Percentiles rank a stretch among this genome's conserved stretches.
These are phyloP conservation scores for Eucalyptus marginata DNA, from an alignment of 345 rosid species.

Conservation along the genomic window DNA sequence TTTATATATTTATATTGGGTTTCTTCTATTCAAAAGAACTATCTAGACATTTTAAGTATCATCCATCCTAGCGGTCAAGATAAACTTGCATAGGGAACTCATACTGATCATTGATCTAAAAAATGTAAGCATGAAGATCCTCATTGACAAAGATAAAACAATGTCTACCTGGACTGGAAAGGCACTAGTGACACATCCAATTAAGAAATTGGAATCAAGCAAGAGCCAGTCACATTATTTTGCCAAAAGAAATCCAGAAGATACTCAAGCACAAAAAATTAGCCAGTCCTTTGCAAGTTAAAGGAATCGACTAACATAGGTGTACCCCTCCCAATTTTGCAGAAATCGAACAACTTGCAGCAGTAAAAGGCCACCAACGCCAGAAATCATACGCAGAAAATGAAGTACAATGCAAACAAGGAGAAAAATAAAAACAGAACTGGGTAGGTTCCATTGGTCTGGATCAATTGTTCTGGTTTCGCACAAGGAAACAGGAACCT, in stretches of 20 bases:
- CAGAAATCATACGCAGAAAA: background rate
- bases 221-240: background rate
- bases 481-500: background rate
- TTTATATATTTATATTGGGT: background rate
- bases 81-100: background rate
- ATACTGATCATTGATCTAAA: background rate
- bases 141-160: background rate
- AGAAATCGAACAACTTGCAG: background rate
- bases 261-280: background rate
- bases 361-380: background rate
- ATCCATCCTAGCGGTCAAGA: background rate
- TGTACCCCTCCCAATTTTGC: background rate
- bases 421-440: background rate
- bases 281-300: background rate
- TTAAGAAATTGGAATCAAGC: background rate
- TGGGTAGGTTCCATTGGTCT: too few relatives aligned
- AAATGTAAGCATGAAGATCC: background rate
- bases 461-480: accelerated
- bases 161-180: background rate
- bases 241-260: background rate
- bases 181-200: background rate
- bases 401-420: background rate
- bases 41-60: background rate
- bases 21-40: background rate
- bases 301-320: background rate